phyloP scores from a whole-genome alignment of 208 protist species.

The Kentomonas sorsogonicus region DNA sequence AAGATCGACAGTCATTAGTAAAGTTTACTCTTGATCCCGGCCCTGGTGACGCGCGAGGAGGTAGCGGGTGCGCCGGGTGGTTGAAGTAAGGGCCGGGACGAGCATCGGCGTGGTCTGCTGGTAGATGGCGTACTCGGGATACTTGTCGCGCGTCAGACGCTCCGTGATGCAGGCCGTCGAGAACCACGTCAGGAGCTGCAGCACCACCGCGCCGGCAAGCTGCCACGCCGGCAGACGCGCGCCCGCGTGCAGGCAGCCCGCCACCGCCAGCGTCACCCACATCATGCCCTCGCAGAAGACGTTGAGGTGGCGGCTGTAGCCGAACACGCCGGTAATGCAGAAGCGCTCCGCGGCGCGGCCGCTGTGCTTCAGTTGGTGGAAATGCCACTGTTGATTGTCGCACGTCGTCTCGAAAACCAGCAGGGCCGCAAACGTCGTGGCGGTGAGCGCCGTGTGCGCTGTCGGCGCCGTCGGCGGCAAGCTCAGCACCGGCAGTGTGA shows the following conservation, averaged over 20 bases:
- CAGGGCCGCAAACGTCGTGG: constrained; percentile 19
- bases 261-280: constrained; percentile 51
- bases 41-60: constrained; percentile 14
- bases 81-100: constrained; percentile 47
- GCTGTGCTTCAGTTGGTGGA: constrained; percentile 41
- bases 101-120: constrained; percentile 71
- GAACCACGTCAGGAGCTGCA: constrained; percentile 35
- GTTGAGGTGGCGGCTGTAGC: constrained; percentile 71
- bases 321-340: constrained; percentile 67
- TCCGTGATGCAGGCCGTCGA: constrained; percentile 62
- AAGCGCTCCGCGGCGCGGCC: constrained; percentile 18
- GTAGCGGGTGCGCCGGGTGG: constrained; percentile 27
- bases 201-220: constrained; percentile 30
- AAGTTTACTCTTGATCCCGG: too few relatives aligned
- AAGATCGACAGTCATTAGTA: too few relatives aligned
- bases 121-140: constrained; percentile 61
- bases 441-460: constrained; percentile 30
- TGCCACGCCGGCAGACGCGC: constrained; percentile 32
- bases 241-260: constrained; percentile 19
- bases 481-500: constrained; percentile 50
- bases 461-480: constrained; percentile 24
- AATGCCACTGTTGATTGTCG: constrained; percentile 76
- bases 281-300: constrained; percentile 62
- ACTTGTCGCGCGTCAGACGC: constrained; percentile 43
- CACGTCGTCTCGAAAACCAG: constrained; percentile 47